These are phyloP conservation scores for Tuctoria greenei DNA, from an alignment of 176 grass and related monocot species.

Conservation along the genomic window DNA sequence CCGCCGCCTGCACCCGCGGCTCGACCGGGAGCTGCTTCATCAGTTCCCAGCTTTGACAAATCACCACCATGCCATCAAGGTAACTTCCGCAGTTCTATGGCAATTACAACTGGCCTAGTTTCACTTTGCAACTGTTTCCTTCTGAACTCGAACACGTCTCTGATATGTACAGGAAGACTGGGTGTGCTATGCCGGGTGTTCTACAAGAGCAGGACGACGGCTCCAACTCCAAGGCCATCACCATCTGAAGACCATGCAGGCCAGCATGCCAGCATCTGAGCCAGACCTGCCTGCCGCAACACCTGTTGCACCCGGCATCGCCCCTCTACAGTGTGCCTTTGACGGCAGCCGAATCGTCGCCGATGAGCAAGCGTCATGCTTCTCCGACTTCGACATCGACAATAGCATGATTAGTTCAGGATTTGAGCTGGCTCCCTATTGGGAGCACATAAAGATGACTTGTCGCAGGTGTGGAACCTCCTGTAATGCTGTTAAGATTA, in stretches of 20 bases:
- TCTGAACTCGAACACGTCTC: background rate
- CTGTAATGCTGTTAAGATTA: conserved; percentile 10
- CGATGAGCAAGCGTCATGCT: conserved; percentile 44
- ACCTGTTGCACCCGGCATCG: background rate
- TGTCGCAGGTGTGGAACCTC: conserved; percentile 31
- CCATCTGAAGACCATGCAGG: conserved; percentile 11
- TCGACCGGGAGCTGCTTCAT: background rate
- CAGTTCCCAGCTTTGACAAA: too few species aligned
- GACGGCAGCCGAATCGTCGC: background rate
- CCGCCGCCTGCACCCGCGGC: conserved; percentile 32
- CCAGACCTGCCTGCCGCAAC: background rate
- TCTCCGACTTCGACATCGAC: conserved; percentile 36
- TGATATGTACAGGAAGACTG: conserved; percentile 54
- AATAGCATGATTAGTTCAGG: conserved; percentile 24
- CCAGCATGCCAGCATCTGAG: background rate
- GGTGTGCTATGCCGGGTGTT: conserved; percentile 80
- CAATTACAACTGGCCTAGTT: too few species aligned
- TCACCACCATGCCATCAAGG: background rate
- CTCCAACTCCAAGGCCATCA: conserved; percentile 27
- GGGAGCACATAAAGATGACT: conserved; percentile 15
- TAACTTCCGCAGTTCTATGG: too few species aligned
- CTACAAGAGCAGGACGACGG: conserved; percentile 52
- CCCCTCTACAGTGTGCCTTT: conserved; percentile 10
- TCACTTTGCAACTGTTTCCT: background rate
- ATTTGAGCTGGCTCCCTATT: conserved; percentile 29